Percentiles rank a stretch among this genome's conserved stretches.
Evolutionary conservation across 2,329 filamentous ascomycete species (phyloP).

Genomic region (Furcasterigmium furcatum): DNA sequence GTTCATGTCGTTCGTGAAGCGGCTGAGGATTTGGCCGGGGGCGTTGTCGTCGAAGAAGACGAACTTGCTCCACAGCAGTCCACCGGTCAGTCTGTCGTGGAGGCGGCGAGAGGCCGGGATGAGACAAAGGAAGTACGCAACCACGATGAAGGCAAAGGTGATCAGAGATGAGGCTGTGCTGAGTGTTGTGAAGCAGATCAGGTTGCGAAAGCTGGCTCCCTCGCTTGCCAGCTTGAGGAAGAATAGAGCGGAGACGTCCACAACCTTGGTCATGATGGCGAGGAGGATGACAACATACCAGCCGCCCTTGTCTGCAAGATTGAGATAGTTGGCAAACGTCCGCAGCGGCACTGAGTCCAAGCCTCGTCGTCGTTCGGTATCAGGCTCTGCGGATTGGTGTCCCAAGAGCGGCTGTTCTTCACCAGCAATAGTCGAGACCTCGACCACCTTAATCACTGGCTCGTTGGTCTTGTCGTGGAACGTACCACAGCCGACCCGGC

Average conservation of each 20-base stretch:
- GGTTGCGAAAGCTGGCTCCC: too few relatives aligned
- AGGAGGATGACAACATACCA: neutral
- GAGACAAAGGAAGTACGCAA: neutral
- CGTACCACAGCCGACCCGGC: neutral
- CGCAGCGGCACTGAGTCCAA: too few relatives aligned
- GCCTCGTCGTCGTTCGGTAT: too few relatives aligned
- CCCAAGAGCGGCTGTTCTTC: too few relatives aligned
- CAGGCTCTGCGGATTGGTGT: too few relatives aligned
- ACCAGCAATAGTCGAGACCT: too few relatives aligned
- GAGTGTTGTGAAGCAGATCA: neutral
- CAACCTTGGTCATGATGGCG: neutral
- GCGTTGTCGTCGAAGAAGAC: neutral
- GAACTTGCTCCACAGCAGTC: neutral
- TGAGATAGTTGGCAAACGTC: too few relatives aligned
- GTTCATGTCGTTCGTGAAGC: neutral
- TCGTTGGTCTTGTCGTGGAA: too few relatives aligned
- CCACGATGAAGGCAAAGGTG: neutral
- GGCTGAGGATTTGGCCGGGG: neutral
- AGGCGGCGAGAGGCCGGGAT: neutral
- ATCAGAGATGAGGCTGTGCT: neutral
- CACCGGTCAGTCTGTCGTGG: neutral
- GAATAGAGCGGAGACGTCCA: neutral
- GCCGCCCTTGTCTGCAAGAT: neutral
- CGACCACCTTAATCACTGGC: too few relatives aligned
- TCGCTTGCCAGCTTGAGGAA: neutral